A percentile compares a stretch with the other conserved stretches of the same genome.
Evolutionary conservation across 2,329 filamentous ascomycete species (phyloP).

Genomic region (Aureobasidium vineae): DNA sequence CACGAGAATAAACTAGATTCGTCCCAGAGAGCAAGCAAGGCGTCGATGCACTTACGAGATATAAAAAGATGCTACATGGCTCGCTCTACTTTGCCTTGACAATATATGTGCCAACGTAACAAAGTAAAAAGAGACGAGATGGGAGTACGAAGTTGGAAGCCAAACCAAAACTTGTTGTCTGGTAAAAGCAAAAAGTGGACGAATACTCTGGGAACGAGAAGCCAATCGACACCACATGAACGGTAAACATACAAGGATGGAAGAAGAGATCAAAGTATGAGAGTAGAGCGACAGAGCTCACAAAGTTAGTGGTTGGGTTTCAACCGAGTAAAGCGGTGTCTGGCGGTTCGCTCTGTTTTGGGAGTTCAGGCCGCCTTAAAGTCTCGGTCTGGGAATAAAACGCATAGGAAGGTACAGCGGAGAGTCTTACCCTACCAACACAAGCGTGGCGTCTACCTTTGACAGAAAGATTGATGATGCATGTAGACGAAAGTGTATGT

Average conservation of each 20-base stretch:
- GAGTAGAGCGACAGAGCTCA: not conserved
- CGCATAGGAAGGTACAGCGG: not conserved
- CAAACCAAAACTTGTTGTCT: not conserved
- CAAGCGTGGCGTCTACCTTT: slow-evolving; percentile 10
- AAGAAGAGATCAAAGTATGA: not conserved
- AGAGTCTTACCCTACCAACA: not conserved
- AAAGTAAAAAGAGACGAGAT: not conserved
- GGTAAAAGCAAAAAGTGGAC: not conserved
- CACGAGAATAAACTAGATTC: not conserved
- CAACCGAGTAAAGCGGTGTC: not conserved
- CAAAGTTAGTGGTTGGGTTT: not conserved
- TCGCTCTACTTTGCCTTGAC: not conserved
- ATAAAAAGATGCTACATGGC: not conserved
- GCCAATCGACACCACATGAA: not conserved
- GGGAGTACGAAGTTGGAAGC: not conserved
- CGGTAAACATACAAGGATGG: not conserved
- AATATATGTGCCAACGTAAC: not conserved
- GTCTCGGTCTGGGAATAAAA: not conserved
- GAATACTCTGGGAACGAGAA: not conserved
- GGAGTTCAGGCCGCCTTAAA: not conserved
- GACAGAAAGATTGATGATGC: not conserved
- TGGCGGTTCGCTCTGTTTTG: not conserved
- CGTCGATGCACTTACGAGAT: not conserved
- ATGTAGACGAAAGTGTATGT: not conserved
- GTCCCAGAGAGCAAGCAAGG: not conserved